These are phyloP conservation scores for Calonectria henricotiae DNA, from an alignment of 2,329 filamentous ascomycete species.

Conservation along the genomic window DNA sequence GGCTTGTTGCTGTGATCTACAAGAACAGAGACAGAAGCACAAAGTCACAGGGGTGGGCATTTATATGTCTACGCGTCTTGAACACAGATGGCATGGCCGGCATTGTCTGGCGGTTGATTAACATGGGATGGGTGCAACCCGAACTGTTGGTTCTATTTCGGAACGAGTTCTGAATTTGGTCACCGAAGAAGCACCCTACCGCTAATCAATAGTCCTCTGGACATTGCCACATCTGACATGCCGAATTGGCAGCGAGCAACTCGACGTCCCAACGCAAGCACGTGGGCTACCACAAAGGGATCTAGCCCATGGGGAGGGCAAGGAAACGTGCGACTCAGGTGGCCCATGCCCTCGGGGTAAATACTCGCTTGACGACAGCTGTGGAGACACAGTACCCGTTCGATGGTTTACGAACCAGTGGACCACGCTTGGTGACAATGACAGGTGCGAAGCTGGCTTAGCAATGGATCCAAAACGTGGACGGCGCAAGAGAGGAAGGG, in stretches of 20 bases:
- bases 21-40: background rate
- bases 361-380: background rate
- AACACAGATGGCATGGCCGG: background rate
- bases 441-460: background rate
- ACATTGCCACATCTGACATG: conserved; percentile 15
- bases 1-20: conserved; percentile 14
- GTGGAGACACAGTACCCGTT: background rate
- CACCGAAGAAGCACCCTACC: conserved; percentile 14
- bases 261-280: background rate
- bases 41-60: conserved; percentile 4
- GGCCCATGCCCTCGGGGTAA: conserved; percentile 8
- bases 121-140: conserved; percentile 5
- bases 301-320: background rate
- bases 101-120: background rate
- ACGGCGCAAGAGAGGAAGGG: background rate
- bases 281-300: conserved; percentile 4
- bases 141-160: conserved; percentile 17
- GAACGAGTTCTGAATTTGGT: conserved; percentile 22
- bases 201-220: conserved; percentile 14
- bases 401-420: conserved; percentile 18
- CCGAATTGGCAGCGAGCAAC: conserved; percentile 2
- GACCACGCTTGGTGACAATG: background rate
- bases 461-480: conserved; percentile 5
- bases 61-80: conserved; percentile 13
- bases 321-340: background rate